Evolutionary conservation across 331 rosid species (phyloP), one percentile per base, ranked within the genome.

Genomic region (Quercus phellos): DNA sequence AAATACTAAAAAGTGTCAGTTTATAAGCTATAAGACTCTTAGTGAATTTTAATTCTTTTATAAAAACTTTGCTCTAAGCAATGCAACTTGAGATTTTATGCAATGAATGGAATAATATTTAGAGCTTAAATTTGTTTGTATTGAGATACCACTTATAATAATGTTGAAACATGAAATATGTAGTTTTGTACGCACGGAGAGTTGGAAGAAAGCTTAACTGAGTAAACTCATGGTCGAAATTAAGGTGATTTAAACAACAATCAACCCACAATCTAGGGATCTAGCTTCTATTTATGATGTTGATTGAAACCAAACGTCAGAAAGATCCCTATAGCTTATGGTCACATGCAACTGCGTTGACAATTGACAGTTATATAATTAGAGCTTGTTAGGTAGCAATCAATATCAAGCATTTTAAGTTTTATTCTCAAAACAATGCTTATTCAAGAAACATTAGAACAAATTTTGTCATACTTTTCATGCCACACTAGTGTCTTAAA

Each of bases 261-360:
- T 53, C 64, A 2, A 67, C 50, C 59, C 67, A 76, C 70, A 68
- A 61, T 35, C 34, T 16, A 29, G 70, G 46, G 32, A 64, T 17
- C 64, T 77, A 46, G 38, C 68, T 46, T 77, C 34, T n/a, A 70
- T 59, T 68, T 24, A 77, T 86, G 89, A 86, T 74, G 73, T 80
- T 83, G 87, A 83, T 78, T 74, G 83, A 80, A 80, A 83, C 85
- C 81, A 82, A 80, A 72, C 42, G 78, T 82, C 75, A 77, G 17
- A 53, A 60, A 77, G 70, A 61, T 42, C 53, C 72, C 32, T 56
- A 29, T 16, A 14, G 38, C 42, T 56, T 19, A 78, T 71, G 38
- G 6, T 66, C 59, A 63, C 75, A 70, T 50, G 77, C 60, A 59
- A 29, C 63, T 59, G 29, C 24, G 71, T 18, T 69, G 76, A 27